Percentiles rank a stretch among this genome's conserved stretches.
phyloP scores from a whole-genome alignment of 1,139 yeast genomes.

The Zygoascus sp. region DNA sequence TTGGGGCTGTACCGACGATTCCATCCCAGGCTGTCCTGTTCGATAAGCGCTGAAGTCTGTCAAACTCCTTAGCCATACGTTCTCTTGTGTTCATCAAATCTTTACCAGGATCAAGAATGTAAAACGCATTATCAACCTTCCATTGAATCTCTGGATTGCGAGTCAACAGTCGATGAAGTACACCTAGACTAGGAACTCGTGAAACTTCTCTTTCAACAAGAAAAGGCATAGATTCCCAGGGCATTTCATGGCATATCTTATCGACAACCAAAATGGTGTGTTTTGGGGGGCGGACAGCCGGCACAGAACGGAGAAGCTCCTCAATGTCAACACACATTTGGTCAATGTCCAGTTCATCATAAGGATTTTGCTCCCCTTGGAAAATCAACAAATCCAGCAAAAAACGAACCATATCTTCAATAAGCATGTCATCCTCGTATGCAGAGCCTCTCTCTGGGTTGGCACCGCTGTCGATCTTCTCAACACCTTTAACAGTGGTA shows the following conservation, averaged over 20 bases:
- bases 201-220: conserved; percentile 56
- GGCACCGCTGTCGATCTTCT: not conserved
- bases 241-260: conserved; percentile 58
- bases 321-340: conserved; percentile 46
- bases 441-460: not conserved
- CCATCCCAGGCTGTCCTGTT: conserved; percentile 49
- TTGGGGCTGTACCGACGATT: conserved; percentile 50
- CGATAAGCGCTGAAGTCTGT: conserved; percentile 21
- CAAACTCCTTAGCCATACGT: conserved; percentile 49
- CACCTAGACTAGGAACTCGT: conserved; percentile 64
- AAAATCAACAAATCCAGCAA: conserved; percentile 55
- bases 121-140: conserved; percentile 39
- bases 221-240: conserved; percentile 81
- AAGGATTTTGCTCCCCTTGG: conserved; percentile 62
- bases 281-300: conserved; percentile 18
- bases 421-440: conserved; percentile 31
- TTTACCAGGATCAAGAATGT: conserved; percentile 75
- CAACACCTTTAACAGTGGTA: not conserved
- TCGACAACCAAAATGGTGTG: conserved; percentile 73
- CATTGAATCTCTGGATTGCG: conserved; percentile 18
- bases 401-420: conserved; percentile 64
- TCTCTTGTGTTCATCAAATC: conserved; percentile 69
- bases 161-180: conserved; percentile 41
- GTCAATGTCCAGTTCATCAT: conserved; percentile 60
- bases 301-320: conserved; percentile 32